A percentile compares a stretch with the other conserved stretches of the same genome.
These are phyloP conservation scores for Phytophthora brassicae DNA, from an alignment of 352 stramenopile genomes.

Conservation along the genomic window DNA sequence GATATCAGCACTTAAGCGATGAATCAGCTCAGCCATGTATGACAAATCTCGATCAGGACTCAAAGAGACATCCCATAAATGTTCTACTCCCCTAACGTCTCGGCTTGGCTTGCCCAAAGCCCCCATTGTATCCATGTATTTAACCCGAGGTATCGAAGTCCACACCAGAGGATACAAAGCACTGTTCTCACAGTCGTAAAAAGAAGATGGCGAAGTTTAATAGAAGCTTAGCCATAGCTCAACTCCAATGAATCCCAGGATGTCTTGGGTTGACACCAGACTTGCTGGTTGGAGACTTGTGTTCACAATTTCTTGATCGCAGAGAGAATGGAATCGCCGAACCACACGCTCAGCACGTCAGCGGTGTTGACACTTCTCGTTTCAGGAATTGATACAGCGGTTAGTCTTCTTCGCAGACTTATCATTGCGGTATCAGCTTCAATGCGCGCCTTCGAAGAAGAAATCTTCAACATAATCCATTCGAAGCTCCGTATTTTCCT, in stretches of 20 bases:
- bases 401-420: neutral
- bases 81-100: neutral
- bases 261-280: neutral
- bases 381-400: neutral
- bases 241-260: neutral
- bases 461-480: neutral
- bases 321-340: neutral
- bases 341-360: neutral
- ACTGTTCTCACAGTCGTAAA: neutral
- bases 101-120: neutral
- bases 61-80: neutral
- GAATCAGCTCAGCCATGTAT: conserved; percentile 1
- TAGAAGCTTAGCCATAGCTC: neutral
- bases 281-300: neutral
- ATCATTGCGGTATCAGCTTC: neutral
- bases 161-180: neutral
- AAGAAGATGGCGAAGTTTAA: neutral
- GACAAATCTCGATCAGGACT: neutral
- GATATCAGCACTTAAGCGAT: neutral
- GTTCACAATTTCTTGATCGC: conserved; percentile 1
- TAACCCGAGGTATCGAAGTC: neutral
- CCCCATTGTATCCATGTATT: neutral
- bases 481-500: neutral
- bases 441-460: neutral
- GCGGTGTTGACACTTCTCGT: neutral